Evolutionary conservation across 306 rosid species (phyloP), one percentile per base, ranked within the genome.

Genomic region (Pachyrhizus erosus): DNA sequence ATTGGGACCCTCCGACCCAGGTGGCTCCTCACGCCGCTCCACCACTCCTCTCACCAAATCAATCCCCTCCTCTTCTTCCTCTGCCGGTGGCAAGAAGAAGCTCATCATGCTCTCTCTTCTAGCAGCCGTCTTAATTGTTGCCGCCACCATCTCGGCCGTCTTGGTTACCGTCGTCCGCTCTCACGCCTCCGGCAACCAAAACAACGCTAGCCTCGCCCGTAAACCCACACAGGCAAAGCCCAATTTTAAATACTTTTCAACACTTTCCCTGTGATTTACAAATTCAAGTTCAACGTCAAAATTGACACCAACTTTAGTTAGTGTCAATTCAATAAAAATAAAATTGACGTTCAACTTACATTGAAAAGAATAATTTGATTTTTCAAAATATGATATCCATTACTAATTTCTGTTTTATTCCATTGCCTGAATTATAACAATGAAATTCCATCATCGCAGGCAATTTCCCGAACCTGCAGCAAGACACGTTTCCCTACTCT

Each of bases 391-490:
- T 11, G 2, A 1, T 51, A n/a, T n/a, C 24, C n/a, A 7, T n/a
- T 20, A 20, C 20, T 18, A 3, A 20, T 55, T 23, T 57, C 13
- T 4, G 21, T 23, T 57, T 10, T 27, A 10, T 1, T 0, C 34
- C 69, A n/a, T n/a, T n/a, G n/a, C n/a, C n/a, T n/a, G n/a, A n/a
- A n/a, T n/a, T n/a, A n/a, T n/a, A n/a, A n/a, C n/a, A 29, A 64
- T 33, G 7, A 6, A 64, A 9, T 9, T 34, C 26, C 17, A 3
- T 12, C 7, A n/a, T 39, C 40, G 2, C 92, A 88, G 73, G 97
- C 99, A 2, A 96, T 96, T 42, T 96, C 99, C 39, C 31, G 75
- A 33, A 79, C 99, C 54, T 96, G 99, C 72, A 88, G 97, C 88
- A 88, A 73, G 48, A 92, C 98, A 0, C 91, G 83, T 3, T 93